These are phyloP conservation scores for Ceratocystiopsis sp. DNA, from an alignment of 2,329 filamentous ascomycete species.

Conservation along the genomic window DNA sequence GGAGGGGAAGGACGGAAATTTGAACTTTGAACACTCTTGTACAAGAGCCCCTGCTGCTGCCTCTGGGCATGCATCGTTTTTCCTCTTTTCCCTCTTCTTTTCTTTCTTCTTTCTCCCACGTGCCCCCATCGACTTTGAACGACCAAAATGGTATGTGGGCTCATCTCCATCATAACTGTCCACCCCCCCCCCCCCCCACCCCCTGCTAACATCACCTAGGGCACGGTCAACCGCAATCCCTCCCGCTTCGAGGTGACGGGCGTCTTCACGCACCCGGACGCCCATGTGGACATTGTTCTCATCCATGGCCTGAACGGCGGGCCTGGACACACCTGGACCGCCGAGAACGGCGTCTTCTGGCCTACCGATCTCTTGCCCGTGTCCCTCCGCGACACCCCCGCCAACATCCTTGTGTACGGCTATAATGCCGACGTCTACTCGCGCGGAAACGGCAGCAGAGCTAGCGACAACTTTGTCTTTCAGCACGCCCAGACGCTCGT, in stretches of 20 bases:
- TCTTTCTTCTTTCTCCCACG: background rate
- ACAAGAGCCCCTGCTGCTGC: too few species aligned
- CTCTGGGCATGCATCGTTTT: background rate
- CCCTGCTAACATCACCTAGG: background rate
- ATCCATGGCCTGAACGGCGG: constrained; percentile 55
- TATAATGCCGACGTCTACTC: constrained; percentile 53
- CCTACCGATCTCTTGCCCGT: constrained; percentile 48
- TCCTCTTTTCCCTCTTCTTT: background rate
- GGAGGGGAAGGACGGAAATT: background rate
- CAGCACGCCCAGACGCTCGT: constrained; percentile 56
- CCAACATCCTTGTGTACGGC: constrained; percentile 54
- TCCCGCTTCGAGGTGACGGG: constrained; percentile 37
- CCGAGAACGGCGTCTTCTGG: constrained; percentile 46
- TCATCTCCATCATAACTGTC: too few species aligned
- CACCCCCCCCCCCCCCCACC: too few species aligned
- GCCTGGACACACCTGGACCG: constrained; percentile 45
- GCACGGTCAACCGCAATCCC: constrained; percentile 1
- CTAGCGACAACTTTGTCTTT: constrained; percentile 49
- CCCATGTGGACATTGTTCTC: constrained; percentile 47
- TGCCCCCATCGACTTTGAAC: background rate
- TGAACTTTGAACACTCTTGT: too few species aligned
- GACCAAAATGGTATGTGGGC: constrained; percentile 2
- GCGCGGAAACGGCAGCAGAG: constrained; percentile 25
- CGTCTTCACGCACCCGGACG: constrained; percentile 41
- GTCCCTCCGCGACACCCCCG: constrained; percentile 37